A percentile compares a stretch with the other conserved stretches of the same genome.
These are phyloP conservation scores for Kuraishia borneana DNA, from an alignment of 805 yeast genomes.

Conservation along the genomic window DNA sequence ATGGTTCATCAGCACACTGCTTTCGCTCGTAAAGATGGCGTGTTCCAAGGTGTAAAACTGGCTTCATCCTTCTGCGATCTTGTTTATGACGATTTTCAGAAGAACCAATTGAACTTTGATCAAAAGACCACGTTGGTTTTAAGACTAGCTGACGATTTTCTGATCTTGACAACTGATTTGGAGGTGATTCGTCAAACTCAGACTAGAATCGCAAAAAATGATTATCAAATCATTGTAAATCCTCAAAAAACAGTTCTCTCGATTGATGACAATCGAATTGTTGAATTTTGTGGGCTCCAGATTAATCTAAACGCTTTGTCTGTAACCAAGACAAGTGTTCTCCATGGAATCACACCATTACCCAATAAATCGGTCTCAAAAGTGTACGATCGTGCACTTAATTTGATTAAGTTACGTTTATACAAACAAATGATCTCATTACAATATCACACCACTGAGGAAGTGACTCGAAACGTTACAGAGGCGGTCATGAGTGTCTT, in stretches of 20 bases:
- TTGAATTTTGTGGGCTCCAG: constrained; percentile 31
- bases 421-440: neutral
- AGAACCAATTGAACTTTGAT: constrained; percentile 17
- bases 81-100: constrained; percentile 52
- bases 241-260: constrained; percentile 22
- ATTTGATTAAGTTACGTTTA: neutral
- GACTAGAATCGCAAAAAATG: constrained; percentile 19
- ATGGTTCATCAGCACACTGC: constrained; percentile 24
- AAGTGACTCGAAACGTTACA: neutral
- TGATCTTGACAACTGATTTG: constrained; percentile 44
- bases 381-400: neutral
- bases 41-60: constrained; percentile 77
- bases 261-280: neutral
- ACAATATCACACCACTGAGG: neutral
- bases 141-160: constrained; percentile 78
- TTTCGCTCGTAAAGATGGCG: constrained; percentile 49
- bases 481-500: neutral
- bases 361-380: neutral
- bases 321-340: neutral
- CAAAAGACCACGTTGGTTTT: constrained; percentile 27
- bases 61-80: constrained; percentile 70
- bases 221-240: constrained; percentile 30
- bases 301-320: constrained; percentile 19
- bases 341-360: neutral
- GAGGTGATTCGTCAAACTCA: constrained; percentile 18